Evolutionary conservation across 1,139 yeast species (phyloP), one percentile per base, ranked within the genome.

Genomic region (Taphrina flavorubra): DNA sequence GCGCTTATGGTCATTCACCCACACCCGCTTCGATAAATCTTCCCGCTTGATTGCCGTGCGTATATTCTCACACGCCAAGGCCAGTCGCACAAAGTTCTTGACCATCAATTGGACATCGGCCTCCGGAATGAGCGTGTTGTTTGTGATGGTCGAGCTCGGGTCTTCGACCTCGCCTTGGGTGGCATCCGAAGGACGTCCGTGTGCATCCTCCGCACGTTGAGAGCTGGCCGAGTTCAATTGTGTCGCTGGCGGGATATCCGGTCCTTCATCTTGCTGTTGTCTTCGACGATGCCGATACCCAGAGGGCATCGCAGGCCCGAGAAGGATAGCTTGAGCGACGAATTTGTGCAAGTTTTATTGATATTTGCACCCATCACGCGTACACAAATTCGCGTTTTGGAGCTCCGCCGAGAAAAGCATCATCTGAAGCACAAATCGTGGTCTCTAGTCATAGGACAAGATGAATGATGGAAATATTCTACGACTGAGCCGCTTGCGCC

Each of bases 81-180:
- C 73, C 25, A 71, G 63, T 42, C 70, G 65, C 18, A 72, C 72
- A 42, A 72, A 62, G 18, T 72, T 71, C 58, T 66, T 68, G 25
- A 70, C 71, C 73, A 72, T 72, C 16, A 72, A 63, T 46, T 47
- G 40, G 10, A 72, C 39, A 37, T 68, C 73, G 37, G 46, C 70
- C 18, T 51, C 61, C 6, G 67, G 51, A 5, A 63, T 20, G 25
- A 20, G 39, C 40, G n/a, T 11, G 14, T 51, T 53, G n/a, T 53
- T 62, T 8, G 58, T n/a, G 11, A 11, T 16, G 14, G 53, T 49
- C 53, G 53, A 49, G 53, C 36, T 49, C 36, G 34, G 53, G 34
- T 49, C 53, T 2, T 49, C 53, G n/a, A 10, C 53, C 2, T 49
- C 53, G 36, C 8, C 36, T n/a, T 49, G 36, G 8, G 53, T 18